Conservation (phyloP, 805 yeast species). For the Kluyveromyces wickerhamii region DNA sequence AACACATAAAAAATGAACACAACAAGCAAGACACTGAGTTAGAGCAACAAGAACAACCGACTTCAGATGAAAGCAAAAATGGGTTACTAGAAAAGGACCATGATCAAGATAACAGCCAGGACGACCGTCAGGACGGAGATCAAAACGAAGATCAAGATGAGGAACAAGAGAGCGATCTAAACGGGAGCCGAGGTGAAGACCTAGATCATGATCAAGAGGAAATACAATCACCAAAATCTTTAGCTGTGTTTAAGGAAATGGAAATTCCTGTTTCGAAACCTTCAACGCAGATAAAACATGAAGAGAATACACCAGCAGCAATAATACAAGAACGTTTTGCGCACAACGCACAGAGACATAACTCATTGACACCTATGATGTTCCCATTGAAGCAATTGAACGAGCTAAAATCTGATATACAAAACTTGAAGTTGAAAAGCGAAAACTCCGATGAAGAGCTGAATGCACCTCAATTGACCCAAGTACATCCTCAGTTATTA, state of each 20-base stretch:
- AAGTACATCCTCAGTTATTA: constrained; percentile 1
- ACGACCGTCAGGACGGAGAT: too few species aligned
- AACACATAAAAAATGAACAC: constrained; percentile 12
- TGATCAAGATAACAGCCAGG: too few species aligned
- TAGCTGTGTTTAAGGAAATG: background rate
- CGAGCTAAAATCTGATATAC: constrained; percentile 4
- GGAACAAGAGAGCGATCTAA: constrained; percentile 5
- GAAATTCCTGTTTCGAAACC: background rate
- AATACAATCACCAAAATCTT: constrained; percentile 5
- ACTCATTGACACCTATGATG: constrained; percentile 21
- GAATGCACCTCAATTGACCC: background rate
- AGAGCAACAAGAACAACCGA: background rate
- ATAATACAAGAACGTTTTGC: constrained; percentile 16
- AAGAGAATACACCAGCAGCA: constrained; percentile 20
- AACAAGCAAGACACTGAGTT: constrained; percentile 3
- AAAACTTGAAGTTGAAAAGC: background rate
- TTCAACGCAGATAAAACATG: constrained; percentile 2
- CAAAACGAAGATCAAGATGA: constrained; percentile 10
- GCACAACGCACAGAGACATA: constrained; percentile 15
- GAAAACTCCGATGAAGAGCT: background rate
- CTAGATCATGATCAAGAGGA: constrained; percentile 1
- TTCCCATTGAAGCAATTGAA: constrained; percentile 4
- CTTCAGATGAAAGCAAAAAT: constrained; percentile 4
- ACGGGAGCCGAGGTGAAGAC: constrained; percentile 4
- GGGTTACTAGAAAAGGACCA: too few species aligned